Evolutionary conservation across 2,329 filamentous ascomycete species (phyloP).

Genomic region (Teratosphaeria viscida): DNA sequence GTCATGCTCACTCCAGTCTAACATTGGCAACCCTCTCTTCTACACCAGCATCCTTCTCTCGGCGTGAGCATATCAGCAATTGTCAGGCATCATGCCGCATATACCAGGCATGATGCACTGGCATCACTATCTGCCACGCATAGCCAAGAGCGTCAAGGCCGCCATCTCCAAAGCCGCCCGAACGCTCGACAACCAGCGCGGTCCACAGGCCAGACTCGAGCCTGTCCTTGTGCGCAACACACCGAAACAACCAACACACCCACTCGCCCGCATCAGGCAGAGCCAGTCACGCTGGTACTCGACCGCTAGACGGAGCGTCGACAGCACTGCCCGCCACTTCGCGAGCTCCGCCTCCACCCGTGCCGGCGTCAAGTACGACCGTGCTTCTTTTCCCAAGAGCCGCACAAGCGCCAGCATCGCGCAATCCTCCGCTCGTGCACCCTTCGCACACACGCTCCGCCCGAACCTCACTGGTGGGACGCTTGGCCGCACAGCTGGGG

Average conservation of each 20-base stretch:
- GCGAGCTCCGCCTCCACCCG: conserved; percentile 30
- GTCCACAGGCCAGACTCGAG: conserved; percentile 35
- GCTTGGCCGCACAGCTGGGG: conserved; percentile 73
- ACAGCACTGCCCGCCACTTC: conserved; percentile 40
- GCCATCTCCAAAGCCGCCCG: conserved; percentile 15
- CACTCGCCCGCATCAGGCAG: conserved; percentile 53
- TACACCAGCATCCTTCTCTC: neutral
- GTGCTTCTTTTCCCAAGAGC: conserved; percentile 46
- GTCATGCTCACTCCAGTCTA: neutral
- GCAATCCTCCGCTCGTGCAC: conserved; percentile 62
- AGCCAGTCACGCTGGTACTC: conserved; percentile 54
- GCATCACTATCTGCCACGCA: conserved; percentile 26
- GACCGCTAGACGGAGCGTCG: conserved; percentile 39
- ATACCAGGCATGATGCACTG: conserved; percentile 25
- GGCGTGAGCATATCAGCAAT: neutral
- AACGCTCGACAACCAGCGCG: conserved; percentile 21
- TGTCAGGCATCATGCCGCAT: conserved; percentile 25
- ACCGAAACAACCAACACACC: conserved; percentile 50
- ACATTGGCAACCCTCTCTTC: neutral
- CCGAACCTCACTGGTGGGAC: conserved; percentile 87
- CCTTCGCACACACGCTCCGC: conserved; percentile 78
- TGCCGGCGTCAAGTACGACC: conserved; percentile 36
- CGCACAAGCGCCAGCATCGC: conserved; percentile 46
- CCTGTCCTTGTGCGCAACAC: conserved; percentile 49
- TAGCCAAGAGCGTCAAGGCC: conserved; percentile 22